Evolutionary conservation across 495 filamentous ascomycete species (phyloP).

Genomic region (Aspergillus funiculosus): DNA sequence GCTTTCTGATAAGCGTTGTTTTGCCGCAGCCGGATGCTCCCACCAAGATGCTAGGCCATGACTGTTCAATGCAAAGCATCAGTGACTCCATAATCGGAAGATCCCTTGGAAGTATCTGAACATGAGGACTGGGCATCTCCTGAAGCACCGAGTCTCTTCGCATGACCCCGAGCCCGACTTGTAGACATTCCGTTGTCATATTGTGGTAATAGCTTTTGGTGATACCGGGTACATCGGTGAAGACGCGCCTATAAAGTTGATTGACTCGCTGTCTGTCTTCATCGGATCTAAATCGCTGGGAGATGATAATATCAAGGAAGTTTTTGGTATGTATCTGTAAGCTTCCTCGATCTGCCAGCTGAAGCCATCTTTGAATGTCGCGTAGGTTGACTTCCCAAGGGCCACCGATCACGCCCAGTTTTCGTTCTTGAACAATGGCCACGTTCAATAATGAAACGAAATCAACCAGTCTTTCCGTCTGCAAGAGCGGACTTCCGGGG

Average conservation of each 20-base stretch:
- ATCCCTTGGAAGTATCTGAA: constrained; percentile 53
- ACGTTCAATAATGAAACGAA: constrained; percentile 76
- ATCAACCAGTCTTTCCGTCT: constrained; percentile 59
- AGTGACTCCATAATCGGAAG: constrained; percentile 73
- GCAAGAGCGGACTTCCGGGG: constrained; percentile 49
- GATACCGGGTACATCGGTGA: constrained; percentile 35
- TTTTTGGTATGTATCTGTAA: constrained; percentile 54
- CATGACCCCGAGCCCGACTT: constrained; percentile 74
- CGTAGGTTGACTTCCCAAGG: constrained; percentile 98
- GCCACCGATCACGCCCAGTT: constrained; percentile 71
- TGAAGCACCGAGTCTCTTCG: constrained; percentile 53
- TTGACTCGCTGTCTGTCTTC: constrained; percentile 60
- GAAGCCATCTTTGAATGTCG: constrained; percentile 85
- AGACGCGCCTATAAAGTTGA: constrained; percentile 55
- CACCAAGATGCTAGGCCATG: constrained; percentile 82
- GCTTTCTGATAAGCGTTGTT: constrained; percentile 65
- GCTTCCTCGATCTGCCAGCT: constrained; percentile 52
- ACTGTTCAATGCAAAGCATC: constrained; percentile 77
- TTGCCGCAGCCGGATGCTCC: constrained; percentile 86
- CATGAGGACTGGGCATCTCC: constrained; percentile 46
- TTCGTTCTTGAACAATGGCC: constrained; percentile 56
- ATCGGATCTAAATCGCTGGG: constrained; percentile 75
- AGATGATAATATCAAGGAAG: constrained; percentile 76
- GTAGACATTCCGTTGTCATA: constrained; percentile 60
- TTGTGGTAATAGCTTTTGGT: constrained; percentile 54